Base-by-base conservation (phyloP, 495 filamentous ascomycete species). In the Aspergillus panamensis region DNA sequence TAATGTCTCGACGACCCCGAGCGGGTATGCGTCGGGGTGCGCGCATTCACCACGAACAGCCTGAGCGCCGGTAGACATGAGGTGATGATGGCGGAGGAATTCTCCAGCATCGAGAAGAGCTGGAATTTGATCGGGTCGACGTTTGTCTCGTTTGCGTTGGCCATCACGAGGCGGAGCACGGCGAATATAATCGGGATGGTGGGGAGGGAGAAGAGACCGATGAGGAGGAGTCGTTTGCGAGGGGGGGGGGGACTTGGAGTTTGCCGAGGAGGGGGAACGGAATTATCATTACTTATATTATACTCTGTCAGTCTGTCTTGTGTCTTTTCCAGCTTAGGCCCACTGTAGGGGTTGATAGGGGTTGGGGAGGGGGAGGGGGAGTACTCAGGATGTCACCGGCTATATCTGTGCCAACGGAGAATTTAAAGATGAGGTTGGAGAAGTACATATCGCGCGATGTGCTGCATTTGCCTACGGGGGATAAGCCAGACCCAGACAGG, bases 91-190 rank as follows among this genome's bases (percentile, higher is more conserved):
- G 40, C 40, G 8, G 40, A 44, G 13, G 40, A 16, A 17, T 44
- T 44, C 17, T 44, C 40, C 4, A 44, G 40, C 40, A 44, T 44
- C 3, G 40, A 44, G 17, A 44, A 44, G 14, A 44, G 14, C 17
- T 44, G 40, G 40, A 44, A 44, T 17, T 44, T 44, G 40, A 44
- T 44, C 40, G 40, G 40, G 40, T 44, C 40, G 40, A 44, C 40
- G 14, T 44, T 44, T 44, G 14, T n/a, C 17, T 44, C 40, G 14
- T 44, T 44, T 14, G 40, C 40, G 40, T 44, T 44, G 6, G 40
- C 40, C 40, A 44, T 44, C 13, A 44, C 40, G 40, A 44, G 40
- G 17, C 40, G 40, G 3, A 44, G 40, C 13, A 44, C 17, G 40
- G 40, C 40, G 40, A 44, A 44, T 12, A 44, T 44, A n/a, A 44